Base-by-base conservation (phyloP, 257 asterid species). In the Nicotiana tabacum region DNA sequence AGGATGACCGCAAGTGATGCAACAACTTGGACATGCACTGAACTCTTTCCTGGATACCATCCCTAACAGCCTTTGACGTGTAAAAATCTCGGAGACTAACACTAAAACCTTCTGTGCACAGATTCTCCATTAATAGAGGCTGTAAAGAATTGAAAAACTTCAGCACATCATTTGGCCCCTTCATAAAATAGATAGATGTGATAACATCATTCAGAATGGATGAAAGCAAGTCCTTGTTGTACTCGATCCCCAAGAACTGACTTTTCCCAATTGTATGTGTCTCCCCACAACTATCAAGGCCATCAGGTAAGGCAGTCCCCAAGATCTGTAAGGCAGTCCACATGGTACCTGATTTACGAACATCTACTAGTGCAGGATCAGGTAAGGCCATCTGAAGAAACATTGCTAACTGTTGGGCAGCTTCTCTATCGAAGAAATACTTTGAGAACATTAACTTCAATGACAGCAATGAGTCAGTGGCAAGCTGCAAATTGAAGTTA, bases 251-350 rank as follows among this genome's bases (percentile, higher is more conserved):
- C 65, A 90, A 43, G 21, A 96, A 32, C 88, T 93, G 95, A 68
- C 96, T 90, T 81, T 85, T 90, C 27, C 88, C 61, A 77, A 91
- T 89, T 10, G 39, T 11, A 77, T 90, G 91, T 10, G 90, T 91
- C 85, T 96, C 99, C 81, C 97, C 99, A 58, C 88, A 85, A 86
- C 92, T 89, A 77, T 89, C 95, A 77, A 96, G 92, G 35, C 85
- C 68, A 24, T 84, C 83, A 51, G 99, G 99, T 56, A 96, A 89
- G 27, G 93, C 93, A 11, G 84, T 86, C 93, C 91, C 95, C 83
- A 96, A 77, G 76, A 96, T 86, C 83, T 96, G 98, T 33, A 92
- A 64, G 70, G 92, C 91, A 5, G 99, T 94, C 99, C 99, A 96
- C 24, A 89, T 90, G 79, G 93, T 90, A 82, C 93, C 97, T 82